Evolutionary conservation across 2,329 filamentous ascomycete species (phyloP).

Genomic region (Cyphellophora europaea): DNA sequence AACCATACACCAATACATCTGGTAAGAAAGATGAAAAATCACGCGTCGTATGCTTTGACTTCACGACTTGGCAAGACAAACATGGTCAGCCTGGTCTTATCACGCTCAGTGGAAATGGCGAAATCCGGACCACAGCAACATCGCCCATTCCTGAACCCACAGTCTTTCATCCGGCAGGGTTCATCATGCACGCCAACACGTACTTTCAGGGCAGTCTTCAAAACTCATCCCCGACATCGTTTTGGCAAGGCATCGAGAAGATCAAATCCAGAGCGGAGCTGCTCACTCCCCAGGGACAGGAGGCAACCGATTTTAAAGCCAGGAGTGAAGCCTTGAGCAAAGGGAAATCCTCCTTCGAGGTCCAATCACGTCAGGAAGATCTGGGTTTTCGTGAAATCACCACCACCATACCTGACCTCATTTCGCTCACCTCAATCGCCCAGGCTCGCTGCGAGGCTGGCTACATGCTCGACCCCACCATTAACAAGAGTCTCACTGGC

Average conservation of each 20-base stretch:
- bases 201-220: neutral
- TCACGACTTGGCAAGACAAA: conserved; percentile 39
- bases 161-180: conserved; percentile 4
- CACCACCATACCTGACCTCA: conserved; percentile 28
- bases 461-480: conserved; percentile 42
- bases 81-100: conserved; percentile 42
- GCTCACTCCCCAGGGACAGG: neutral
- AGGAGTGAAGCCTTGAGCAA: neutral
- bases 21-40: conserved; percentile 35
- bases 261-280: neutral
- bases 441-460: conserved; percentile 43
- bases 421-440: conserved; percentile 31
- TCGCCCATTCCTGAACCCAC: conserved; percentile 7
- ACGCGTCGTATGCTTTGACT: conserved; percentile 52
- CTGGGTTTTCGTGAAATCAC: conserved; percentile 14
- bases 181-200: neutral
- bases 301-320: neutral
- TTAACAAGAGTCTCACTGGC: conserved; percentile 45
- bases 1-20: conserved; percentile 36
- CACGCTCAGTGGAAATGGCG: conserved; percentile 42
- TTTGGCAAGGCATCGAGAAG: neutral
- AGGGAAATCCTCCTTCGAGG: conserved; percentile 11
- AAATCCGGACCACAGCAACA: conserved; percentile 37
- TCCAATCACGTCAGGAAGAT: conserved; percentile 13
- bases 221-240: no score